These are phyloP conservation scores for Orbilia blumenaviensis DNA, from an alignment of 2,329 filamentous ascomycete species.

Conservation along the genomic window DNA sequence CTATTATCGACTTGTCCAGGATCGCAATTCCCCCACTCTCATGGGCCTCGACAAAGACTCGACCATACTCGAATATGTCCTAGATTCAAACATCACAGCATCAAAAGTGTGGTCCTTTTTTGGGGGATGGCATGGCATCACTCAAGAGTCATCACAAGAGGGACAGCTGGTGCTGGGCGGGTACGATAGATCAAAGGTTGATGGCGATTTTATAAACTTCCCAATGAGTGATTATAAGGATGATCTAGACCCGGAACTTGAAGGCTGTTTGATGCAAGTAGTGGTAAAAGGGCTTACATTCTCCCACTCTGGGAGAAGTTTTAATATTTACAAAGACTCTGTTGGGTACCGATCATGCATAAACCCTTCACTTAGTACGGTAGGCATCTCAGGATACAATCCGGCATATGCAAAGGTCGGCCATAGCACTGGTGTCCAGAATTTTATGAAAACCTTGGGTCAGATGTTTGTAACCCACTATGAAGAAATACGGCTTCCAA, in stretches of 20 bases:
- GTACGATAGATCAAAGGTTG: neutral
- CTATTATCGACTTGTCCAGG: neutral
- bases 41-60: neutral
- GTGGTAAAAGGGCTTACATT: neutral
- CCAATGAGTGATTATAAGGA: neutral
- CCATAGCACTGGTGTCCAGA: too few relatives aligned
- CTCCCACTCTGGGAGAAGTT: neutral
- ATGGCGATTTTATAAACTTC: neutral
- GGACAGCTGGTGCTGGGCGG: neutral
- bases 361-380: neutral
- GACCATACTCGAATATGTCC: neutral
- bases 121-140: neutral
- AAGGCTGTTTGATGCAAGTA: neutral
- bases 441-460: neutral
- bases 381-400: too few relatives aligned
- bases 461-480: neutral
- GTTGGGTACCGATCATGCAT: neutral
- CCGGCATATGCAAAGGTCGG: too few relatives aligned
- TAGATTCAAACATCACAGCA: neutral
- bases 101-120: neutral
- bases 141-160: neutral
- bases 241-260: neutral
- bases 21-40: neutral
- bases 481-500: neutral
- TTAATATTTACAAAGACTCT: neutral